Conservation (phyloP, 1,284 basidiomycete genomes). For the Ceratobasidium papillatum region DNA sequence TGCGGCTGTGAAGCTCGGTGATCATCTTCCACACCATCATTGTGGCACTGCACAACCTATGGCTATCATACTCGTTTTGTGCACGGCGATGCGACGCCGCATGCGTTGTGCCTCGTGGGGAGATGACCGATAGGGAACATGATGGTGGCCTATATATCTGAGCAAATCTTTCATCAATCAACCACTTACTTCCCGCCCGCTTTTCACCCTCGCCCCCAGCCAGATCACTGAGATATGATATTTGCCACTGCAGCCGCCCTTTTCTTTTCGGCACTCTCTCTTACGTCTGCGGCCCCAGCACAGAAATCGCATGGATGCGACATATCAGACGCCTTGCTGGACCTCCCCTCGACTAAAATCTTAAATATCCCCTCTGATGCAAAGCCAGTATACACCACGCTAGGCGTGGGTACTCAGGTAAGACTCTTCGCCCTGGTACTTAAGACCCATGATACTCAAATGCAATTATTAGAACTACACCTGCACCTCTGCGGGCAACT, state of each 20-base stretch:
- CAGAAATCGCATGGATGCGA: constrained; percentile 22
- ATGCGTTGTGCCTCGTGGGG: background rate
- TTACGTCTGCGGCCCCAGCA: constrained; percentile 21
- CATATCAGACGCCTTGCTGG: constrained; percentile 24
- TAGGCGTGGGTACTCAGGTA: constrained; percentile 55
- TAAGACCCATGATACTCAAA: background rate
- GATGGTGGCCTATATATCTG: background rate
- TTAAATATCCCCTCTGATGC: constrained; percentile 12
- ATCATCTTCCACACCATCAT: constrained; percentile 7
- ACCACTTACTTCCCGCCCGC: background rate
- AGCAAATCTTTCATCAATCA: background rate
- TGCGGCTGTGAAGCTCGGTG: constrained; percentile 19
- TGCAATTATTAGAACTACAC: constrained; percentile 59
- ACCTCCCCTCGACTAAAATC: constrained; percentile 5
- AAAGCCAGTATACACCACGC: constrained; percentile 56
- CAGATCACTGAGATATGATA: background rate
- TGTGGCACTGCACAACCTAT: constrained; percentile 19
- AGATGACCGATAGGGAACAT: background rate
- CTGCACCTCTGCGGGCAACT: constrained; percentile 55
- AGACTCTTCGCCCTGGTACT: background rate
- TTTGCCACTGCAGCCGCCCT: background rate
- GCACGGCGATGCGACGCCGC: constrained; percentile 8
- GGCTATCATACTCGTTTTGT: background rate
- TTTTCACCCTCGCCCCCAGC: background rate
- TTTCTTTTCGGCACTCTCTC: background rate